These are phyloP conservation scores for Podaxis rugospora DNA, from an alignment of 768 basidiomycete species.

Conservation along the genomic window DNA sequence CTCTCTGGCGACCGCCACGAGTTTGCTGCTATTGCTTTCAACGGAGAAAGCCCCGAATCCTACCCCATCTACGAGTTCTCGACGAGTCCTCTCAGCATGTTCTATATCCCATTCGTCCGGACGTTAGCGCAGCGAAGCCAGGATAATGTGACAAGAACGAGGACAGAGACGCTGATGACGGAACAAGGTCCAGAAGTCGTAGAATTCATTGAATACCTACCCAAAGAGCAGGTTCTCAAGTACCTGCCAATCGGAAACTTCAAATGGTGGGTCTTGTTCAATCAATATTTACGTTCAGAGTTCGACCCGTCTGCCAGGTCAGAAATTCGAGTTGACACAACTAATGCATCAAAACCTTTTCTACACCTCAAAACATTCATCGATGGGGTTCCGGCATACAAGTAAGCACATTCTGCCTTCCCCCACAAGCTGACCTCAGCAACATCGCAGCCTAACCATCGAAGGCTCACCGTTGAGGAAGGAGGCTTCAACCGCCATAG, in stretches of 20 bases:
- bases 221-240: conserved; percentile 49
- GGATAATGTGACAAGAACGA: conserved; percentile 32
- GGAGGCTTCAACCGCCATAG: conserved; percentile 37
- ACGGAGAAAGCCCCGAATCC: conserved; percentile 25
- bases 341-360: conserved; percentile 42
- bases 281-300: background rate
- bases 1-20: conserved; percentile 77
- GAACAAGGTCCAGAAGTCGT: conserved; percentile 22
- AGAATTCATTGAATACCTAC: conserved; percentile 32
- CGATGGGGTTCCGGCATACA: conserved; percentile 50
- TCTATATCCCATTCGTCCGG: conserved; percentile 56
- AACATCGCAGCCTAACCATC: conserved; percentile 36
- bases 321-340: conserved; percentile 66
- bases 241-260: conserved; percentile 63
- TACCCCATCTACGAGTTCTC: conserved; percentile 59
- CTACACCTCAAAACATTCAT: conserved; percentile 56
- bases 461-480: conserved; percentile 43
- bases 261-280: conserved; percentile 47
- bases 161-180: conserved; percentile 21
- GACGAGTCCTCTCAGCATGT: conserved; percentile 68
- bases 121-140: conserved; percentile 46
- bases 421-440: background rate
- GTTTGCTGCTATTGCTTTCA: conserved; percentile 69
- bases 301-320: conserved; percentile 37
- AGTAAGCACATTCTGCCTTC: conserved; percentile 30